Evolutionary conservation across 129 eudicot genomes (phyloP).

Genomic region (Arctium lappa): DNA sequence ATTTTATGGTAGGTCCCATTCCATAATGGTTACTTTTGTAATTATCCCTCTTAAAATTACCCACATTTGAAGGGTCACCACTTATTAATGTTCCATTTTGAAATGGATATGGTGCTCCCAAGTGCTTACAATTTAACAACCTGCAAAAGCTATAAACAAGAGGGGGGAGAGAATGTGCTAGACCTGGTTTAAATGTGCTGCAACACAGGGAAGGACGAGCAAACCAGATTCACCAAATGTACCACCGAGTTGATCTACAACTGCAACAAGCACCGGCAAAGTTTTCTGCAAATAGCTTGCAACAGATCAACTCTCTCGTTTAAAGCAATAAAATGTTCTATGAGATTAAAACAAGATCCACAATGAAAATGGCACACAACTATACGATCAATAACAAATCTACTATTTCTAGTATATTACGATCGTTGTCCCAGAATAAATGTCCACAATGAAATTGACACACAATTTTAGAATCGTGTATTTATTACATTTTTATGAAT

Average conservation of each 20-base stretch:
- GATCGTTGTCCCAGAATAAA: not conserved
- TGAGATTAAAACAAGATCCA: not conserved
- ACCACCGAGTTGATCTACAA: slow-evolving; percentile 92
- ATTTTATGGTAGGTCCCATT: not conserved
- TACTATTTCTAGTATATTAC: not conserved
- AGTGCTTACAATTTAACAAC: not conserved
- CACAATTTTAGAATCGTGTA: not conserved
- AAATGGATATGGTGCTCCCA: not conserved
- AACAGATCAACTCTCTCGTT: slow-evolving; percentile 5
- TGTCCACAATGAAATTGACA: not conserved
- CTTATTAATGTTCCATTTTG: not conserved
- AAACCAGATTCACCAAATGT: slow-evolving; percentile 83
- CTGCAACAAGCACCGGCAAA: slow-evolving; percentile 85
- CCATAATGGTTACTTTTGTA: not conserved
- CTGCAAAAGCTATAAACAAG: not conserved
- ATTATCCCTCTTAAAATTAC: not conserved
- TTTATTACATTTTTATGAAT: not conserved
- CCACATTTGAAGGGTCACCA: not conserved
- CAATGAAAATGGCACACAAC: too few species aligned
- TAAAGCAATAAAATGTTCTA: not conserved
- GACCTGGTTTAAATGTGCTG: slow-evolving; percentile 96
- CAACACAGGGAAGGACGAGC: slow-evolving; percentile 89
- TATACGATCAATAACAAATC: not conserved
- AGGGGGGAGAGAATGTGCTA: not conserved
- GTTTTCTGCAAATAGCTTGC: slow-evolving; percentile 65